Evolutionary conservation across 148 eudicot species (phyloP).

Genomic region (Diospyros lotus): DNA sequence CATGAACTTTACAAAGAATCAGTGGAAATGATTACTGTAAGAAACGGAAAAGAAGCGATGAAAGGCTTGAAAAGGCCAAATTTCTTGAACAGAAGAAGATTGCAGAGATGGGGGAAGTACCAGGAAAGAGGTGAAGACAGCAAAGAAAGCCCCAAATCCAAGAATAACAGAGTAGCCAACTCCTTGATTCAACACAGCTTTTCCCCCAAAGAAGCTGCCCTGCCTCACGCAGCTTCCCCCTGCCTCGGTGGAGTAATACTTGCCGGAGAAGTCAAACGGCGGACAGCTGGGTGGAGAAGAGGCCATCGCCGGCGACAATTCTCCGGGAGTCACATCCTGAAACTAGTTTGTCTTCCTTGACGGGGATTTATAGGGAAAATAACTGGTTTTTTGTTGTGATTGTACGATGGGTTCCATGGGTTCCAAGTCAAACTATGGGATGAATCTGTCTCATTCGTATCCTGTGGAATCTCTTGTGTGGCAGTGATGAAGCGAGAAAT

Average conservation of each 20-base stretch:
- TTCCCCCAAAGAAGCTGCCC: constrained; percentile 61
- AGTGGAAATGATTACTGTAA: too few species aligned
- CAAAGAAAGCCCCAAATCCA: constrained; percentile 91
- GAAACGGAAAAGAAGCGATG: too few species aligned
- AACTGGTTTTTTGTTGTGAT: neutral
- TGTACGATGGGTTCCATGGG: neutral
- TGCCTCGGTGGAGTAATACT: constrained; percentile 32
- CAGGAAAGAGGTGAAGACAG: constrained; percentile 77
- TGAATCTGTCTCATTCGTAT: neutral
- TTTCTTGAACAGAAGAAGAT: neutral
- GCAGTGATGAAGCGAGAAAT: too few species aligned
- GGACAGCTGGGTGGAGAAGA: constrained; percentile 33
- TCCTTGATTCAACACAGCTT: constrained; percentile 71
- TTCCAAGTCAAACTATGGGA: neutral
- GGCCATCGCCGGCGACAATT: constrained; percentile 16
- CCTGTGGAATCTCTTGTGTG: neutral
- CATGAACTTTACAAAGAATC: too few species aligned
- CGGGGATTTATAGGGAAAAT: neutral
- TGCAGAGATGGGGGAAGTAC: constrained; percentile 16
- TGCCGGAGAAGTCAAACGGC: constrained; percentile 43
- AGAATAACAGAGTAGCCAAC: constrained; percentile 84
- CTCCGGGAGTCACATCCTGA: neutral
- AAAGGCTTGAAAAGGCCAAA: too few species aligned
- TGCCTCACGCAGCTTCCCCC: constrained; percentile 58
- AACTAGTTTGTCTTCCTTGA: neutral